phyloP scores from a whole-genome alignment of 148 eudicot genomes.

The Tetragonia tetragonoides region DNA sequence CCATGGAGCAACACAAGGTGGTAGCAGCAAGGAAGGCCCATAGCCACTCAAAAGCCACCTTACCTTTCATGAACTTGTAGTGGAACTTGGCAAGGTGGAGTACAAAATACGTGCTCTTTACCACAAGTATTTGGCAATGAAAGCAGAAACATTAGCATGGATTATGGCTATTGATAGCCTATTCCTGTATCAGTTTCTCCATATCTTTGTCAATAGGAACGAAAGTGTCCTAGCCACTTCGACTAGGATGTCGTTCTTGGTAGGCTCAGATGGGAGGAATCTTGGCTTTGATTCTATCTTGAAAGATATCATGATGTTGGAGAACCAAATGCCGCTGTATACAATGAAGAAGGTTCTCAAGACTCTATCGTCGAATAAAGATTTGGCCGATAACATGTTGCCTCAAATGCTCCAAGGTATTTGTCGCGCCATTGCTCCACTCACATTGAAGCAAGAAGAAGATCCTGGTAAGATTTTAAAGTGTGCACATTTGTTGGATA shows the following conservation, averaged over 20 bases:
- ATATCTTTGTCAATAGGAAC: conserved; percentile 8
- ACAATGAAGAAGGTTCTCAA: conserved; percentile 33
- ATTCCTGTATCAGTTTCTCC: conserved; percentile 35
- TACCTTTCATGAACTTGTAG: conserved; percentile 14
- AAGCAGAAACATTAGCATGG: conserved; percentile 35
- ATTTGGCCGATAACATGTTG: conserved; percentile 25
- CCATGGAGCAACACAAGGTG: conserved; percentile 49
- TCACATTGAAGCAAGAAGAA: conserved; percentile 20
- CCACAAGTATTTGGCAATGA: conserved; percentile 28
- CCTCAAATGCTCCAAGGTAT: conserved; percentile 30
- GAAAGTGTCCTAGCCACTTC: conserved; percentile 8
- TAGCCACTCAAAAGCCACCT: not conserved
- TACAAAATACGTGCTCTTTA: conserved; percentile 29
- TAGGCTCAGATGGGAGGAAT: conserved; percentile 36
- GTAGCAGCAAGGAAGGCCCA: conserved; percentile 24
- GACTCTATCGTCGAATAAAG: conserved; percentile 19
- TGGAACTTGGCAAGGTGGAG: conserved; percentile 13
- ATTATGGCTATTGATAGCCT: conserved; percentile 41
- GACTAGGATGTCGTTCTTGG: conserved; percentile 38
- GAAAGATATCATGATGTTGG: conserved; percentile 52
- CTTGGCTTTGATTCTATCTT: conserved; percentile 40
- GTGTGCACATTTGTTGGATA: conserved; percentile 33
- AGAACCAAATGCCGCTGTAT: conserved; percentile 56
- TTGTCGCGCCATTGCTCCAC: conserved; percentile 34
- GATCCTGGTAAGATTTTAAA: not conserved